Conservation (phyloP, 192 early-diverging fungal species). For the Backusella australiensis region DNA sequence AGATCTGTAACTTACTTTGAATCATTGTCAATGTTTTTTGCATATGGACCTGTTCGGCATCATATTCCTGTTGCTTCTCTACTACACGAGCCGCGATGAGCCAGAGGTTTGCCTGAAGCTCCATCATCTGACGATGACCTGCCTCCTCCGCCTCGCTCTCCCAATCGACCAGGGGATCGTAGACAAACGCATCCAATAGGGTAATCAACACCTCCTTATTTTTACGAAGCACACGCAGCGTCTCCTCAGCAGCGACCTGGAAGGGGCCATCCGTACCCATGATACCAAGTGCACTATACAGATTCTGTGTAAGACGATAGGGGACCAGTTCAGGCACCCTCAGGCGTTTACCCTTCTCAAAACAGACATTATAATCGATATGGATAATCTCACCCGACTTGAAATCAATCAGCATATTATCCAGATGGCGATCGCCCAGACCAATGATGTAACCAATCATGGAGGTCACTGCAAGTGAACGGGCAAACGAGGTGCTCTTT, state of each 20-base stretch:
- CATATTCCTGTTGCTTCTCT: slow-evolving; percentile 17
- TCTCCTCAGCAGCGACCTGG: slow-evolving; percentile 72
- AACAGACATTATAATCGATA: slow-evolving; percentile 96
- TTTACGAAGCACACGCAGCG: slow-evolving; percentile 72
- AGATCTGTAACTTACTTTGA: neutral
- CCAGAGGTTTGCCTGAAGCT: slow-evolving; percentile 25
- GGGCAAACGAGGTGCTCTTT: slow-evolving; percentile 65
- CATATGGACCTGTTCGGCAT: neutral
- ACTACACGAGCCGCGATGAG: slow-evolving; percentile 24
- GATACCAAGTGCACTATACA: slow-evolving; percentile 86
- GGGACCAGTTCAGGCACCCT: slow-evolving; percentile 89
- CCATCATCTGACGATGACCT: slow-evolving; percentile 28
- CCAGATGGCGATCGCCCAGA: slow-evolving; percentile 89
- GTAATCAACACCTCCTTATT: slow-evolving; percentile 81
- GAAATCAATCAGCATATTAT: slow-evolving; percentile 89
- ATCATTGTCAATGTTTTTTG: neutral
- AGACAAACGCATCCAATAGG: slow-evolving; percentile 91
- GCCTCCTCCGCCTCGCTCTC: slow-evolving; percentile 37
- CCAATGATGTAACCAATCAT: slow-evolving; percentile 90
- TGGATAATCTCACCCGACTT: slow-evolving; percentile 85
- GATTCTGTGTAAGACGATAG: slow-evolving; percentile 87
- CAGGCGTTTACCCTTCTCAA: slow-evolving; percentile 89
- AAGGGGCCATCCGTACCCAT: slow-evolving; percentile 81
- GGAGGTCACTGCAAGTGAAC: slow-evolving; percentile 83
- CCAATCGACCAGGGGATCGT: slow-evolving; percentile 79